Evolutionary conservation across 139 green algal genomes (phyloP), one percentile per base, ranked within the genome.

Genomic region (Micromonas commoda): DNA sequence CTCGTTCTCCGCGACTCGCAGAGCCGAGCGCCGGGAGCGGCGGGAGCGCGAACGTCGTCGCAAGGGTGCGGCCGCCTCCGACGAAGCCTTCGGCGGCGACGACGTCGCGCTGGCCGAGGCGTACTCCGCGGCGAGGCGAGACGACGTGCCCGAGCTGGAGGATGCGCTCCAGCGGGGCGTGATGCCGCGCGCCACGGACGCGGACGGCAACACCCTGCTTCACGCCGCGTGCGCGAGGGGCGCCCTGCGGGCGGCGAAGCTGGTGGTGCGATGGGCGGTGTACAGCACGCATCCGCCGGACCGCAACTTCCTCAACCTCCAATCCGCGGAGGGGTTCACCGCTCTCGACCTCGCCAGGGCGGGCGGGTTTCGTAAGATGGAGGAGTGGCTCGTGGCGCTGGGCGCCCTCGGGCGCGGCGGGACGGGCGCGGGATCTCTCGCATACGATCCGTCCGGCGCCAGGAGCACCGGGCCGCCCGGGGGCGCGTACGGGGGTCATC

Each of bases 171-270:
- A 70, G 9, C 63, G 63, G 13, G 63, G 63, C 28, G 28, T 70
- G 13, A 39, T 35, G 63, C 63, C 63, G 63, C 28, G 29, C 28
- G 29, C 16, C 29, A 35, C 23, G 3, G 69, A 76, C 51, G 45
- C 3, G 3, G 9, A 37, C 3, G 69, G 69, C 21, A 76, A 76
- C 69, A 76, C 69, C n/a, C 69, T 76, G 3, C 39, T 76, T 13
- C 69, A 76, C 69, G 31, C 39, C 24, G 31, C 32, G 21, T 64
- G 39, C 69, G 28, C 24, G 3, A 24, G 6, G 3, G 69, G 39
- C 34, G 69, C 69, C n/a, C 32, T 63, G 33, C 2, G n/a, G 4
- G 51, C 69, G 69, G 69, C 69, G 69, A 76, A 63, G 32, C 23
- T 34, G 31, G 32, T 61, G n/a, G 69, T 76, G 23, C 24, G 9